phyloP scores from a whole-genome alignment of 2,329 filamentous ascomycete genomes.

The Furcasterigmium sp. region DNA sequence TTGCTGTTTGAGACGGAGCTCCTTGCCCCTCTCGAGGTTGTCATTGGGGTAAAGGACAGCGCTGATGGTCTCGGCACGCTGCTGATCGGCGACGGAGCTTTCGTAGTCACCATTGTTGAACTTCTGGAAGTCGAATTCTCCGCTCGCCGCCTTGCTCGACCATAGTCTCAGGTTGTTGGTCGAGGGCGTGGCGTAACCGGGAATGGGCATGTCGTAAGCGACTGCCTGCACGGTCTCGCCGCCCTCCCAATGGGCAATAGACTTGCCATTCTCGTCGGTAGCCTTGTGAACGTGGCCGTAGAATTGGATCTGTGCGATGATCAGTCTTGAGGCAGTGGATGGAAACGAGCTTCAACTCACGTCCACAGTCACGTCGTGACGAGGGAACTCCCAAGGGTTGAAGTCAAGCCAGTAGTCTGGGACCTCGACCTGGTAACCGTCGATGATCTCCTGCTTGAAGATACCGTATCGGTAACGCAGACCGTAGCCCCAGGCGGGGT shows the following conservation, averaged over 20 bases:
- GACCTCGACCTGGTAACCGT: constrained; percentile 96
- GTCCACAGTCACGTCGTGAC: constrained; percentile 92
- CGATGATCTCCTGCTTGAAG: constrained; percentile 98
- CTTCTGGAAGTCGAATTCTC: constrained; percentile 98
- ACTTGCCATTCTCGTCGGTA: constrained; percentile 72
- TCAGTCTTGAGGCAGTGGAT: background rate
- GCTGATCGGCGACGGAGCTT: constrained; percentile 95
- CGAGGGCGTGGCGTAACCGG: constrained; percentile 81
- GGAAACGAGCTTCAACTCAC: constrained; percentile 45
- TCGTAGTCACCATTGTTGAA: constrained; percentile 99
- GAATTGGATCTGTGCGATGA: constrained; percentile 74
- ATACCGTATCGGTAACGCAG: constrained; percentile 94
- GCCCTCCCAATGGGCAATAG: constrained; percentile 75
- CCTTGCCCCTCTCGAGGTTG: constrained; percentile 93
- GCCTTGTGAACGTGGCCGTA: constrained; percentile 77
- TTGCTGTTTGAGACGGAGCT: constrained; percentile 96
- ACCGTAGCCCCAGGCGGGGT: constrained; percentile 95
- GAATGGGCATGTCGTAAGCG: constrained; percentile 89
- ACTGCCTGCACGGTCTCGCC: constrained; percentile 90
- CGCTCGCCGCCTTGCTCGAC: constrained; percentile 95
- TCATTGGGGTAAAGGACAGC: constrained; percentile 97
- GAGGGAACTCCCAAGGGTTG: constrained; percentile 97
- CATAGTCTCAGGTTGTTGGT: constrained; percentile 96
- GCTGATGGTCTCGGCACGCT: constrained; percentile 97
- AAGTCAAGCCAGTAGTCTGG: constrained; percentile 99